Evolutionary conservation across 768 basidiomycete species (phyloP).

Genomic region (Goffeauzyma gilvescens): DNA sequence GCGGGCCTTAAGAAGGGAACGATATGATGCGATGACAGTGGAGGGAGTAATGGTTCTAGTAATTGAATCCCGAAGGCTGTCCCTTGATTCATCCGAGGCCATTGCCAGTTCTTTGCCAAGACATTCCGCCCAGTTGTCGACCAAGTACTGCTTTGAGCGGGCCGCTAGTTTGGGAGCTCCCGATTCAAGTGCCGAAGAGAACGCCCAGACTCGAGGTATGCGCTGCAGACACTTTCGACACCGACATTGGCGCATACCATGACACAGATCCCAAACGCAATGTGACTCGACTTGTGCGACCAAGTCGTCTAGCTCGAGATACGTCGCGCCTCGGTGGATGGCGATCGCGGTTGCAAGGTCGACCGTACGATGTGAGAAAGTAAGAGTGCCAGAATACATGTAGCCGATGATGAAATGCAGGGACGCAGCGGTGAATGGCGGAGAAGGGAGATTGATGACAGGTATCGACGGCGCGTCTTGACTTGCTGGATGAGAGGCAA

Average conservation of each 20-base stretch:
- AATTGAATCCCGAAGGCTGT: too few species aligned
- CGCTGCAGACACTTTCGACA: constrained; percentile 68
- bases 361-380: constrained; percentile 79
- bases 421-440: constrained; percentile 85
- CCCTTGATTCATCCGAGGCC: too few species aligned
- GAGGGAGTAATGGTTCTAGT: too few species aligned
- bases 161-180: constrained; percentile 51
- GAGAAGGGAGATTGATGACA: constrained; percentile 54
- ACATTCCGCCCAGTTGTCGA: constrained; percentile 68
- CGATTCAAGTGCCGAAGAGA: constrained; percentile 58
- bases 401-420: constrained; percentile 86
- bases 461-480: constrained; percentile 1
- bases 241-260: constrained; percentile 66
- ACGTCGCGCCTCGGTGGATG: constrained; percentile 63
- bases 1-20: too few species aligned
- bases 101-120: constrained; percentile 67
- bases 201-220: constrained; percentile 64
- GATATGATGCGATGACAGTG: too few species aligned
- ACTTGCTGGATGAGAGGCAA: constrained; percentile 30
- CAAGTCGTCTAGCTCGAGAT: constrained; percentile 55
- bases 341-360: constrained; percentile 82
- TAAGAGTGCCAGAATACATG: constrained; percentile 83
- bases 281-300: constrained; percentile 62
- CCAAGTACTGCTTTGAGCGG: constrained; percentile 53
- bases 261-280: constrained; percentile 71